Base-by-base conservation (phyloP, 2,329 filamentous ascomycete genomes). In the Karstenula rhodostoma region DNA sequence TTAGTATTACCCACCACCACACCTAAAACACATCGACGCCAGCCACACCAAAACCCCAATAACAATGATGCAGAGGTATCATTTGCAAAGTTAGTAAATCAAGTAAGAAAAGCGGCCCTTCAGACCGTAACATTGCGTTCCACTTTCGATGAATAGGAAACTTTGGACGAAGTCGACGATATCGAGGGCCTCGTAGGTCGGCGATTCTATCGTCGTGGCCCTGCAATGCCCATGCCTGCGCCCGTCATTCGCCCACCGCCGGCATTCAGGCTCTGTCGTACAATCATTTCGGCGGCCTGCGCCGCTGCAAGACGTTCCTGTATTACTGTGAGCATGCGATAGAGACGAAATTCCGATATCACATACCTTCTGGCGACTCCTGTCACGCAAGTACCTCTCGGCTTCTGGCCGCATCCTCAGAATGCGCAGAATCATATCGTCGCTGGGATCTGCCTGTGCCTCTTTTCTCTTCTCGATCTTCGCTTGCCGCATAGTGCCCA, bases 361-460 rank as follows among this genome's bases (percentile, higher is more conserved):
- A 63, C 67, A 12, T 66, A 75, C 74, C 83, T 96, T 96, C 76
- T 99, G 95, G 65, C 95, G 86, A 75, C 93, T 94, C 44, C 95
- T 85, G 77, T 98, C 94, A 72, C 92, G 92, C 62, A 99, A 84
- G 78, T 99, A 99, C 35, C 87, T 82, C 51, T 89, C 86, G 3
- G 95, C 95, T 80, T 98, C 95, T 2, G 93, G 93, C 49, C 95
- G 85, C 95, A 99, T 99, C 54, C 95, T 86, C 67, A 99, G 79
- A 66, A 99, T 99, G 22, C 95, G 86, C 70, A 99, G 79, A 67
- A 99, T 98, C 91, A 98, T 98, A 76, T 99, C 95, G 77, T 99
- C 95, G 75, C 90, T 97, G 1, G 95, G 94, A 76, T 98, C 95
- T 1, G 95, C 94, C 76, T 99, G 95, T 1, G 93, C 93, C 76